Conservation (phyloP, 2,329 filamentous ascomycete genomes). For the Cadophora sp. region DNA sequence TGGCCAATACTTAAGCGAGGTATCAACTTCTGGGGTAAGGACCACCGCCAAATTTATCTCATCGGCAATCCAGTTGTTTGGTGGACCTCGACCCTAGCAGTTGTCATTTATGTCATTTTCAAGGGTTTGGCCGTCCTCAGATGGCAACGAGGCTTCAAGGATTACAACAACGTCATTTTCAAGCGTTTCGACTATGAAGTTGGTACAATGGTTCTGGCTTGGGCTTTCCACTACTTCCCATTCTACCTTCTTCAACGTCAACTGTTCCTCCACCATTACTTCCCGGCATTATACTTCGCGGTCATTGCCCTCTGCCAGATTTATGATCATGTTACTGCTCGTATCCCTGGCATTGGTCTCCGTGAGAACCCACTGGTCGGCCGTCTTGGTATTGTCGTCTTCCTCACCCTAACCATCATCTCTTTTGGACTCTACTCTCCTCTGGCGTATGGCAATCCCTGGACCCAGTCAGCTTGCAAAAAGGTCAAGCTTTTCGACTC, state of each 20-base stretch:
- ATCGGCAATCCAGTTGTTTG: slow-evolving; percentile 94
- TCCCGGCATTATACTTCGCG: slow-evolving; percentile 95
- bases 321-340: slow-evolving; percentile 83
- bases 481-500: slow-evolving; percentile 84
- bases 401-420: slow-evolving; percentile 75
- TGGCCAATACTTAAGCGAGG: slow-evolving; percentile 93
- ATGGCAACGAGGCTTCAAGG: slow-evolving; percentile 92
- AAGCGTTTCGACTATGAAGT: slow-evolving; percentile 99
- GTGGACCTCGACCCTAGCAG: slow-evolving; percentile 84
- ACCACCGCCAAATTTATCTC: slow-evolving; percentile 94
- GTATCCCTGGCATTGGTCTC: slow-evolving; percentile 72
- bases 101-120: slow-evolving; percentile 80
- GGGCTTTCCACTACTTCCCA: slow-evolving; percentile 98
- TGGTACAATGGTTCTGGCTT: slow-evolving; percentile 86
- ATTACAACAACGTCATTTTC: slow-evolving; percentile 83
- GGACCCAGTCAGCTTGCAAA: slow-evolving; percentile 89
- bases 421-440: slow-evolving; percentile 88
- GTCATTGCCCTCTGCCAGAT: slow-evolving; percentile 88
- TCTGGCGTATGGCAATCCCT: slow-evolving; percentile 89
- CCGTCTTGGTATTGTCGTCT: slow-evolving; percentile 72
- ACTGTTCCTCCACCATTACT: slow-evolving; percentile 98
- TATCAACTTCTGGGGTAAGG: slow-evolving; percentile 99
- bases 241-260: slow-evolving; percentile 99
- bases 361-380: slow-evolving; percentile 76
- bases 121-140: slow-evolving; percentile 87